Evolutionary conservation across 768 basidiomycete genomes (phyloP).

Genomic region (Fibroporia radiculosa): DNA sequence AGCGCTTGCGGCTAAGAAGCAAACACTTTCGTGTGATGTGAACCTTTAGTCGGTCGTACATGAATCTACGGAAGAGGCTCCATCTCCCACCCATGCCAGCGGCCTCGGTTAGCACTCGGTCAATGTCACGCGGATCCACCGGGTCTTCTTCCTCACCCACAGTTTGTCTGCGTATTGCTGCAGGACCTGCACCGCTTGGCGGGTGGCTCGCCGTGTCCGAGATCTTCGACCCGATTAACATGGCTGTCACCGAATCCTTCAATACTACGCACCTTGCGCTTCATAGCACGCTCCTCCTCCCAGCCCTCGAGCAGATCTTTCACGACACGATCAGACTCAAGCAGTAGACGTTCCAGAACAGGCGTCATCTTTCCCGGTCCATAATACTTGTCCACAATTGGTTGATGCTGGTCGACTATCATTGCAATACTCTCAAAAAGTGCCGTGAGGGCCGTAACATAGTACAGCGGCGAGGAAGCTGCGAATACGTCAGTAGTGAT

Average conservation of each 20-base stretch:
- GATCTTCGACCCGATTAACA: constrained; percentile 2
- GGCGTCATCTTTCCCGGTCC: constrained; percentile 79
- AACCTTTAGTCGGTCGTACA: constrained; percentile 67
- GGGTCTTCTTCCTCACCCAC: constrained; percentile 38
- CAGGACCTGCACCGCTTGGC: too few relatives aligned
- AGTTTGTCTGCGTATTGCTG: neutral
- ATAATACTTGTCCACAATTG: constrained; percentile 97
- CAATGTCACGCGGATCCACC: constrained; percentile 85
- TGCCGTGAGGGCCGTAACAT: constrained; percentile 81
- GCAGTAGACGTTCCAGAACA: constrained; percentile 67
- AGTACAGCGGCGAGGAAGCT: constrained; percentile 93
- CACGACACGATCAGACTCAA: constrained; percentile 84
- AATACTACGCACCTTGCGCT: constrained; percentile 55
- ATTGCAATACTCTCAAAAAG: constrained; percentile 93
- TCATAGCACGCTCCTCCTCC: constrained; percentile 85
- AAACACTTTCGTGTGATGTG: constrained; percentile 7
- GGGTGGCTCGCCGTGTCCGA: constrained; percentile 5
- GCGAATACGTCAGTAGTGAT: constrained; percentile 8
- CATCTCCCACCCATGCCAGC: constrained; percentile 89
- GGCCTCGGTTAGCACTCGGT: constrained; percentile 81
- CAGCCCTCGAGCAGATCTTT: constrained; percentile 70
- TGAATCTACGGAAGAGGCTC: constrained; percentile 84
- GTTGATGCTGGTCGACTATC: constrained; percentile 96
- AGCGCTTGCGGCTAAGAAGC: too few relatives aligned
- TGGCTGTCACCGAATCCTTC: neutral